Conservation (phyloP, 305 asterid species). For the Caryopteris hybrid region DNA sequence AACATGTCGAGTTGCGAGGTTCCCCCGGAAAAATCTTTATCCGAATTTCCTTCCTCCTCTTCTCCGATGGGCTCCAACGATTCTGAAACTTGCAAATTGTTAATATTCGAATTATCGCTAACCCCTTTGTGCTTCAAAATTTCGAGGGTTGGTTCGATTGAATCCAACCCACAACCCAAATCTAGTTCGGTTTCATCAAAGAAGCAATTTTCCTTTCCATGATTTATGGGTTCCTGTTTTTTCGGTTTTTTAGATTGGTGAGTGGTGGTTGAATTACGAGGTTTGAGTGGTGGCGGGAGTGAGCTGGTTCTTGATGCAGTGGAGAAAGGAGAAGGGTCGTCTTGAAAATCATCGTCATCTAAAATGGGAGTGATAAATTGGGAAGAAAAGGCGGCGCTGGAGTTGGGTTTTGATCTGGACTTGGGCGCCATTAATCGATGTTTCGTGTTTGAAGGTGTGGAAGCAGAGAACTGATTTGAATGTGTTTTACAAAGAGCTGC, state of each 20-base stretch:
- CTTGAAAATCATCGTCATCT: slow-evolving; percentile 56
- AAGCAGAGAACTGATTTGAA: background rate
- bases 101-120: background rate
- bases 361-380: slow-evolving; percentile 18
- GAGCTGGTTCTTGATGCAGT: slow-evolving; percentile 27
- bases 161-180: slow-evolving; percentile 42
- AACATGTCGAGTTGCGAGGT: slow-evolving; percentile 55
- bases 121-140: slow-evolving; percentile 17
- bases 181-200: slow-evolving; percentile 20
- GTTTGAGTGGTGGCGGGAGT: slow-evolving; percentile 30
- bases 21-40: slow-evolving; percentile 32
- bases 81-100: slow-evolving; percentile 25
- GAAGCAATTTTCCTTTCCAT: slow-evolving; percentile 35
- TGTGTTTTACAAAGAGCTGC: background rate
- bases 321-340: slow-evolving; percentile 32
- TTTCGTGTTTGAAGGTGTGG: background rate
- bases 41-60: slow-evolving; percentile 25
- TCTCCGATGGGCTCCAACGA: slow-evolving; percentile 15
- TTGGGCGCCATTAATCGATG: slow-evolving; percentile 44
- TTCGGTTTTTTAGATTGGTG: slow-evolving; percentile 31
- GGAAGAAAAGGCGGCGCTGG: slow-evolving; percentile 21
- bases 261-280: slow-evolving; percentile 13
- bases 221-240: slow-evolving; percentile 14
- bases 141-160: slow-evolving; percentile 45
- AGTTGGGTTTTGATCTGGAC: slow-evolving; percentile 28